phyloP scores from a whole-genome alignment of 768 basidiomycete genomes.

The Pleurotus pulmonarius region DNA sequence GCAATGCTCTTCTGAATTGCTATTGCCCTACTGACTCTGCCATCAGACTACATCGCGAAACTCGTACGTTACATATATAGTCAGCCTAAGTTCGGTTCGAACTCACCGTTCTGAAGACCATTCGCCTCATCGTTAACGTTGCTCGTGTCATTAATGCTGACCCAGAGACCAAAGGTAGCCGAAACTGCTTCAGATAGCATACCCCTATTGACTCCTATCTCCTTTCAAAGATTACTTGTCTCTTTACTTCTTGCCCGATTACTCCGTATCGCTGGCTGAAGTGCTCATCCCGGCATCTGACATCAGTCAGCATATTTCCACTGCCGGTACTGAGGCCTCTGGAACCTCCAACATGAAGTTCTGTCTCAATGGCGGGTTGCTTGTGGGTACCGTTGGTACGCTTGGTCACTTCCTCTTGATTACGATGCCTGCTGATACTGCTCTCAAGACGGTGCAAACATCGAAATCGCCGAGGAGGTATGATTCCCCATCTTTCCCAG shows the following conservation, averaged over 20 bases:
- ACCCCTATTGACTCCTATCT: constrained; percentile 38
- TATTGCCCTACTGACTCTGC: background rate
- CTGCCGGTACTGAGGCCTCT: constrained; percentile 90
- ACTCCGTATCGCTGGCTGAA: constrained; percentile 82
- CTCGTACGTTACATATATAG: constrained; percentile 39
- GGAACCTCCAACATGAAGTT: constrained; percentile 89
- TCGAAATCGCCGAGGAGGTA: constrained; percentile 91
- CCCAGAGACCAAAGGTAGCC: constrained; percentile 28
- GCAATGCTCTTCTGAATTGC: constrained; percentile 20
- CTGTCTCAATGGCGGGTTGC: constrained; percentile 84
- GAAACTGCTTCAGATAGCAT: background rate
- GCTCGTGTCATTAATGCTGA: constrained; percentile 78
- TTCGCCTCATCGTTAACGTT: constrained; percentile 91
- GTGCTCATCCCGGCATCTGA: constrained; percentile 89
- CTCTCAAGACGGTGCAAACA: constrained; percentile 82
- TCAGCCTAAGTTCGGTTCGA: background rate
- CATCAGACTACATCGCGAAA: constrained; percentile 85
- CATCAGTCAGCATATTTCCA: constrained; percentile 95
- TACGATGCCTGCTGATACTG: background rate
- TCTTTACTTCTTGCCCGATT: constrained; percentile 95
- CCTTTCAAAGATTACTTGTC: constrained; percentile 71
- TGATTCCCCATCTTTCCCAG: background rate
- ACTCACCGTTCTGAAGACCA: constrained; percentile 49
- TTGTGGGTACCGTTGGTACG: constrained; percentile 78
- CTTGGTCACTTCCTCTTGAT: background rate